Conservation (phyloP, 495 filamentous ascomycete species). For the Lepidopterella palustris region DNA sequence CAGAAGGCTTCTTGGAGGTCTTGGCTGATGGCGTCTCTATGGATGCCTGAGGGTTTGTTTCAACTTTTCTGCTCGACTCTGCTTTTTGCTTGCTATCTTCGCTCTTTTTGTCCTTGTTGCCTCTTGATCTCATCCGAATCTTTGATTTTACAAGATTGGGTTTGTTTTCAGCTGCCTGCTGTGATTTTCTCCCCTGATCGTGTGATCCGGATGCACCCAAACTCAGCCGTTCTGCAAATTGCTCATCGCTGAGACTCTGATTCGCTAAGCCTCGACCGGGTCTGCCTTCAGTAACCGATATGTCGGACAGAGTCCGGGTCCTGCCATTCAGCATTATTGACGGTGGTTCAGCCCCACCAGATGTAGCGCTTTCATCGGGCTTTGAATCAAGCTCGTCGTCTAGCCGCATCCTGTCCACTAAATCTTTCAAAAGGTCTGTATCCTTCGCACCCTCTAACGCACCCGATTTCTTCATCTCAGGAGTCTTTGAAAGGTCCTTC, state of each 20-base stretch:
- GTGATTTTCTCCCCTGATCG: not conserved
- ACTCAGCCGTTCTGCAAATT: slow-evolving; percentile 18
- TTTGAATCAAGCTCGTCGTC: slow-evolving; percentile 4
- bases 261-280: slow-evolving; percentile 7
- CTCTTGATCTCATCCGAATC: slow-evolving; percentile 22
- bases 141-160: slow-evolving; percentile 24
- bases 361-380: not conserved
- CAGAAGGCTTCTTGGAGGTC: not conserved
- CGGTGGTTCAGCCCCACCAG: not conserved
- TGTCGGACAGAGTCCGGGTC: slow-evolving; percentile 12
- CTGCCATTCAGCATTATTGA: slow-evolving; percentile 15
- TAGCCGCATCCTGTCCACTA: slow-evolving; percentile 11
- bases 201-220: slow-evolving; percentile 7
- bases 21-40: not conserved
- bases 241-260: slow-evolving; percentile 22
- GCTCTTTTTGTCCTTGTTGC: slow-evolving; percentile 17
- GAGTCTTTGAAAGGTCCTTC: not conserved
- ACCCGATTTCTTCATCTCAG: not conserved
- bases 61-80: slow-evolving; percentile 2
- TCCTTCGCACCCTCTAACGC: slow-evolving; percentile 3
- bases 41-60: slow-evolving; percentile 4
- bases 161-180: slow-evolving; percentile 6
- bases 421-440: slow-evolving; percentile 8
- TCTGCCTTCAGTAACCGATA: slow-evolving; percentile 13
- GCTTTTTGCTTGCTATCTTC: slow-evolving; percentile 6